Evolutionary conservation across 2,329 filamentous ascomycete species (phyloP), one percentile per base, ranked within the genome.

Genomic region (Fusarium newnesense): DNA sequence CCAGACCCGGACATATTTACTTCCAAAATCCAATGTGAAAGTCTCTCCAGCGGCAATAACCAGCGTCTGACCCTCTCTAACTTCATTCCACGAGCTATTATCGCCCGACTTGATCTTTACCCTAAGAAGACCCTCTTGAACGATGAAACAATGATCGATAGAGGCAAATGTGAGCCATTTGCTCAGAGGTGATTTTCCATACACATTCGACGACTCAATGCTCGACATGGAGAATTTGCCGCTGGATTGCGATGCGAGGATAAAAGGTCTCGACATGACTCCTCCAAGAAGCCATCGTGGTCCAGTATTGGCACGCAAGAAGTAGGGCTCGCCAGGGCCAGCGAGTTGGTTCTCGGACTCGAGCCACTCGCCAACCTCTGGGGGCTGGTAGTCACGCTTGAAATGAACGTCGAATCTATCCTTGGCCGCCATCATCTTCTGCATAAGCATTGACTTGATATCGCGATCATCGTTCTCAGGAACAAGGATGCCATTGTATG

Each of bases 361-460:
- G 18, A 80, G 74, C 84, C 85, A 88, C 1, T 83, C 82, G 4
- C 76, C 78, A 1, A 85, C 81, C 18, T 82, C 84, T 3, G 85
- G 86, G 0, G 85, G 82, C 39, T 83, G 65, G 69, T 88, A 86
- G 58, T 88, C 81, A 9, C 84, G 83, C 53, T 83, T 82, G 57
- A 88, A 88, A 5, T 88, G 81, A 59, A 90, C 87, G 71, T 90
- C 88, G 75, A 87, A 90, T 0, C 52, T 9, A 19, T 85, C 82
- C 46, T 87, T 86, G 15, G 88, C 88, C 1, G 85, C 85, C 81
- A 88, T 88, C 34, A 90, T 80, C 76, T 88, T 89, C 21, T 86
- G 87, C 30, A 89, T 85, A 37, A 90, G 75, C 1, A 86, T 78
- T 30, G 85, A 81, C 49, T 84, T 84, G 5, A 88, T 79, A 71